phyloP scores from a whole-genome alignment of 148 eudicot genomes.

The Hydrangea macrophylla region DNA sequence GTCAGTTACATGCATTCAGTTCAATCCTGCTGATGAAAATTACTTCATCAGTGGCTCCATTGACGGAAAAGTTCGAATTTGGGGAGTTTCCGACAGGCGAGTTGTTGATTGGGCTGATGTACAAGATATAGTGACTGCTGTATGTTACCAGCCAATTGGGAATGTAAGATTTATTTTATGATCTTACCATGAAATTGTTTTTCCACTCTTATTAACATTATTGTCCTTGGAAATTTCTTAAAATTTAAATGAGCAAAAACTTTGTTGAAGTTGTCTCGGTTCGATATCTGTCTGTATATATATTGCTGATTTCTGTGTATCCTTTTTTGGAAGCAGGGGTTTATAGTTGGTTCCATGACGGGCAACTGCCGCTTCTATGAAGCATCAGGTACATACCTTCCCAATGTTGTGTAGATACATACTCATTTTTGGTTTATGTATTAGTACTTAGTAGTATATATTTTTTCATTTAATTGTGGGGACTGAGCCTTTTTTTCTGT shows the following conservation, averaged over 20 bases:
- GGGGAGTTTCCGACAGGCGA: conserved; percentile 55
- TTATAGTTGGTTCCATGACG: conserved; percentile 57
- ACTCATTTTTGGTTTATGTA: neutral
- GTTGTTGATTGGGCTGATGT: conserved; percentile 83
- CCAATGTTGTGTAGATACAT: neutral
- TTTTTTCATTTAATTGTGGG: neutral
- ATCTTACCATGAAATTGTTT: neutral
- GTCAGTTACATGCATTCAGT: conserved; percentile 82
- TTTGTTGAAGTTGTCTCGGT: too few species aligned
- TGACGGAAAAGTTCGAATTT: conserved; percentile 82
- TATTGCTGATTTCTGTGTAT: neutral
- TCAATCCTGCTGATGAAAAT: conserved; percentile 68
- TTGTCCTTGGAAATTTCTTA: neutral
- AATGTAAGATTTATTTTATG: conserved; percentile 36
- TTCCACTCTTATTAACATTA: neutral
- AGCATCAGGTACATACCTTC: conserved; percentile 36
- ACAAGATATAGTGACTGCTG: conserved; percentile 61
- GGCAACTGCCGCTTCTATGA: conserved; percentile 74
- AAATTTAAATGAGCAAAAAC: too few species aligned
- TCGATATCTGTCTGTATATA: too few species aligned
- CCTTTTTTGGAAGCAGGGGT: conserved; percentile 44
- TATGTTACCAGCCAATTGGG: conserved; percentile 80
- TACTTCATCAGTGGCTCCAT: conserved; percentile 82
- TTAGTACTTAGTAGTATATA: too few species aligned
- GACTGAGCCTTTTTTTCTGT: neutral